Conservation (phyloP, 768 basidiomycete species). For the Tremella yokohamensis region DNA sequence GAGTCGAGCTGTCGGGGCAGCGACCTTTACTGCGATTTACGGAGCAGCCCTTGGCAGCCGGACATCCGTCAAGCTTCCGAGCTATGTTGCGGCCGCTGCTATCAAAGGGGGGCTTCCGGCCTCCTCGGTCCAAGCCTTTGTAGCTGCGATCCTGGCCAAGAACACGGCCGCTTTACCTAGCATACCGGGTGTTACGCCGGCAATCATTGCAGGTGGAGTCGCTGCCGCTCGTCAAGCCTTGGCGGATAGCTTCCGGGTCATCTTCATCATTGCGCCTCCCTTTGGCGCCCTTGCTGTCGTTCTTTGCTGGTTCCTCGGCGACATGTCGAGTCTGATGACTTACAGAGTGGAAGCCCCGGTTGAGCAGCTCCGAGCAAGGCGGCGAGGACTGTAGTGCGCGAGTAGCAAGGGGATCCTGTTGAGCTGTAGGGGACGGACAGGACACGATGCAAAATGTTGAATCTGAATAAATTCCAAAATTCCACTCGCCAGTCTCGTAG, state of each 20-base stretch:
- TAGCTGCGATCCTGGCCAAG: background rate
- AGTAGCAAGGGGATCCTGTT: no score
- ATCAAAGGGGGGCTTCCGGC: background rate
- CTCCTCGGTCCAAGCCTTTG: background rate
- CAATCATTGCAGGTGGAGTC: background rate
- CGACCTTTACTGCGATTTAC: no score
- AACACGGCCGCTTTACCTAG: background rate
- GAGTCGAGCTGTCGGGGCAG: no score
- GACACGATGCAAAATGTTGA: no score
- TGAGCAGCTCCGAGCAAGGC: no score
- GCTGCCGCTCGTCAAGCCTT: background rate
- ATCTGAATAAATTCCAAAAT: no score
- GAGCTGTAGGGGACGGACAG: no score
- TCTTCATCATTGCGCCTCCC: background rate
- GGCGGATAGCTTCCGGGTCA: background rate
- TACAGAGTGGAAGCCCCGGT: no score
- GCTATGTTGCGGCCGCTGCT: background rate
- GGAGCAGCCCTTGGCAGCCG: no score
- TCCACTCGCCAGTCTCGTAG: no score
- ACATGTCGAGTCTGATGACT: background rate
- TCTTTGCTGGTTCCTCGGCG: background rate
- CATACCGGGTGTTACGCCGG: background rate
- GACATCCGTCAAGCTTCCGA: no score
- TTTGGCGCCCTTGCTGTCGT: conserved; percentile 2
- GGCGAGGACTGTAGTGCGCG: no score